Percentiles rank a stretch among this genome's conserved stretches.
Evolutionary conservation across 257 asterid genomes (phyloP).

Genomic region (Craterostigma plantagineum): DNA sequence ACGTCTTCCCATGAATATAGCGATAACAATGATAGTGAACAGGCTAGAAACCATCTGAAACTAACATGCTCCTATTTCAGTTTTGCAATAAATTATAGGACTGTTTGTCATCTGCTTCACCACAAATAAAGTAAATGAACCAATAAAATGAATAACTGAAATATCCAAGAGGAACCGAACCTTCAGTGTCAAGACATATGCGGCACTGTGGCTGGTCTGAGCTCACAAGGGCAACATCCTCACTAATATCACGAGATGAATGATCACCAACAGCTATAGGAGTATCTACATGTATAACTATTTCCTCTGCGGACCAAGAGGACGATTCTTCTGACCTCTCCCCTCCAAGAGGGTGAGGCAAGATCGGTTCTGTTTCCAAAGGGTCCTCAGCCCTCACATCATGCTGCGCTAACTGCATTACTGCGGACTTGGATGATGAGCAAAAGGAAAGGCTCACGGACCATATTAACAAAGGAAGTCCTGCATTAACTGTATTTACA

Average conservation of each 20-base stretch:
- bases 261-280: slow-evolving; percentile 17
- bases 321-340: slow-evolving; percentile 43
- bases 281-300: slow-evolving; percentile 45
- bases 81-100: slow-evolving; percentile 3
- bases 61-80: neutral
- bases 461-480: no score
- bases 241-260: slow-evolving; percentile 27
- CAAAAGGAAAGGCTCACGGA: no score
- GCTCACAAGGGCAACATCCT: slow-evolving; percentile 34
- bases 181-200: slow-evolving; percentile 91
- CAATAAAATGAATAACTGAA: slow-evolving; percentile 3
- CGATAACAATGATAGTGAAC: slow-evolving; percentile 9
- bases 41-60: slow-evolving; percentile 5
- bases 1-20: slow-evolving; percentile 63
- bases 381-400: slow-evolving; percentile 44
- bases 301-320: slow-evolving; percentile 40
- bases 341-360: slow-evolving; percentile 25
- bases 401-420: slow-evolving; percentile 62
- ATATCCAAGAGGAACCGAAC: slow-evolving; percentile 31
- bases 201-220: slow-evolving; percentile 84
- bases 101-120: slow-evolving; percentile 1
- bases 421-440: slow-evolving; percentile 12
- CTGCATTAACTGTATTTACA: no score
- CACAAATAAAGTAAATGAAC: slow-evolving; percentile 1
- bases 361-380: slow-evolving; percentile 87